phyloP scores from a whole-genome alignment of 768 basidiomycete genomes.

The Russula foetens region DNA sequence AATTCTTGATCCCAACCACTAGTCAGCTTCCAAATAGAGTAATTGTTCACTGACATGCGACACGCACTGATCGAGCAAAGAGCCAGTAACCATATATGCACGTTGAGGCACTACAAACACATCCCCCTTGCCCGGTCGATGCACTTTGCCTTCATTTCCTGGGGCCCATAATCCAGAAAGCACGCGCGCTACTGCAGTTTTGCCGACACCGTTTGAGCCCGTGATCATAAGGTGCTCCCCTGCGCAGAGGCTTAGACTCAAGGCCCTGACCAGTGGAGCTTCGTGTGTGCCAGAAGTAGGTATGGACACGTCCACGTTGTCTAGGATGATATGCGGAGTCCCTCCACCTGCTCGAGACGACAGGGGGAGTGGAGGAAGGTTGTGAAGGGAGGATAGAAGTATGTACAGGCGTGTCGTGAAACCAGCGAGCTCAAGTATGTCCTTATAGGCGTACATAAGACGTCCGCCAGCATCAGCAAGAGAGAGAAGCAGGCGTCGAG shows the following conservation, averaged over 20 bases:
- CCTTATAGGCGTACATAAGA: conserved; percentile 96
- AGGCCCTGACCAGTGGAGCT: conserved; percentile 50
- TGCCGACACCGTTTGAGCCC: conserved; percentile 87
- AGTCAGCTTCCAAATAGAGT: neutral
- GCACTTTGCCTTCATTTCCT: conserved; percentile 27
- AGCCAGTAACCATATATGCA: conserved; percentile 86
- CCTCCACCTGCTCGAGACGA: conserved; percentile 28
- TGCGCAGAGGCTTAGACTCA: conserved; percentile 51
- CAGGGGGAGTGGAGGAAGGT: conserved; percentile 46
- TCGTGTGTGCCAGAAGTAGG: conserved; percentile 26
- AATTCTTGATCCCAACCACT: conserved; percentile 33
- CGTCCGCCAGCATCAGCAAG: conserved; percentile 96
- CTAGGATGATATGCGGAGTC: conserved; percentile 46
- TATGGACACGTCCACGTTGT: conserved; percentile 63
- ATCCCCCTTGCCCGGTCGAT: conserved; percentile 25
- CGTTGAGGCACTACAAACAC: conserved; percentile 89
- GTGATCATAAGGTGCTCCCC: conserved; percentile 93
- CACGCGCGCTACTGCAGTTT: conserved; percentile 83
- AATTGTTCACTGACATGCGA: neutral
- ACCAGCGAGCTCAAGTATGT: conserved; percentile 90
- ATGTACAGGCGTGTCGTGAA: conserved; percentile 86
- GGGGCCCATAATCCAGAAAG: conserved; percentile 86
- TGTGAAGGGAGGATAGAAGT: conserved; percentile 78
- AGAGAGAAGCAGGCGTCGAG: conserved; percentile 81
- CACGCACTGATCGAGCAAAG: conserved; percentile 72